These are phyloP conservation scores for Rhizomucor pusillus DNA, from an alignment of 371 early-diverging fungal species.

Conservation along the genomic window DNA sequence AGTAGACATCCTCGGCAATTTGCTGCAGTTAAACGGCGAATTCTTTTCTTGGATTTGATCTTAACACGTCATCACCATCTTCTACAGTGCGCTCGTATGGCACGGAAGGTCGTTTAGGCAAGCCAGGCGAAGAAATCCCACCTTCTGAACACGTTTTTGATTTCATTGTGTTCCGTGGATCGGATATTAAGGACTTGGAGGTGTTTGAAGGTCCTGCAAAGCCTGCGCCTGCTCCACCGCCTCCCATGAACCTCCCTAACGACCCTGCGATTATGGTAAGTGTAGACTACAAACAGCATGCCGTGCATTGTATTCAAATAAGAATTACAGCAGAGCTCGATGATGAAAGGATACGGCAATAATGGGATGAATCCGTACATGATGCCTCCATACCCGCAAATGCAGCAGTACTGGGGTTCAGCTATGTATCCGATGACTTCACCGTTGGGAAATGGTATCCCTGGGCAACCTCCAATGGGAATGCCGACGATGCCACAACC, in stretches of 20 bases:
- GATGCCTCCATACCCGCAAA: constrained; percentile 27
- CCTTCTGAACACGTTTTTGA: constrained; percentile 83
- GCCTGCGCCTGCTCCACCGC: constrained; percentile 47
- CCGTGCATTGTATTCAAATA: constrained; percentile 3
- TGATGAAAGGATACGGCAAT: constrained; percentile 38
- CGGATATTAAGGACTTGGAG: constrained; percentile 91
- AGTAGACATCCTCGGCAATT: background rate
- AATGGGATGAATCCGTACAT: constrained; percentile 33
- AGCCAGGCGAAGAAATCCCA: constrained; percentile 82
- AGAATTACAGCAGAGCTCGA: constrained; percentile 11
- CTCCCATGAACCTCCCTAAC: constrained; percentile 64
- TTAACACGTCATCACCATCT: background rate
- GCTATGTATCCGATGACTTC: constrained; percentile 23
- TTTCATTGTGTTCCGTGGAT: constrained; percentile 89
- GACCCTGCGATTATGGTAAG: constrained; percentile 91
- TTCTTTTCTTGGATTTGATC: background rate
- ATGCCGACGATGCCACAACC: constrained; percentile 20
- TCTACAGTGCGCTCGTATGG: constrained; percentile 77
- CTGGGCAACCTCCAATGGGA: constrained; percentile 14
- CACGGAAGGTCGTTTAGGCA: constrained; percentile 80
- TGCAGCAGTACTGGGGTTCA: constrained; percentile 21
- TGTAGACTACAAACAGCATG: constrained; percentile 1
- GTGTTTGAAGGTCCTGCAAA: constrained; percentile 76
- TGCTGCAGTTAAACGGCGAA: background rate
- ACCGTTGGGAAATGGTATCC: constrained; percentile 19